These are phyloP conservation scores for Trichoderma orchidacearum DNA, from an alignment of 495 filamentous ascomycete genomes.

Conservation along the genomic window DNA sequence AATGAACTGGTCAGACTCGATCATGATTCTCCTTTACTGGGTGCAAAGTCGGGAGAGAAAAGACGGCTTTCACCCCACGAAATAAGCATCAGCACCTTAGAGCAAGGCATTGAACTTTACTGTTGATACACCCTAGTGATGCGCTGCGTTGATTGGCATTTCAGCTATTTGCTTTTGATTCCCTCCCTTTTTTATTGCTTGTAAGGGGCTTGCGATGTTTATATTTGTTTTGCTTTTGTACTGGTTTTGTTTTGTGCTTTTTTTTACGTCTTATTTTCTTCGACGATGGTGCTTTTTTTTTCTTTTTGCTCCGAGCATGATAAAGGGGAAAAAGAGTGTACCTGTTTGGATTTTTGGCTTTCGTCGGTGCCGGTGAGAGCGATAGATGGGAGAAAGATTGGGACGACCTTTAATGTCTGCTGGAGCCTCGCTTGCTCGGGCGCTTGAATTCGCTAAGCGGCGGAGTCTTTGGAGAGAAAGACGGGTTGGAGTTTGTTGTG, in stretches of 20 bases:
- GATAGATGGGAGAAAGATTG: background rate
- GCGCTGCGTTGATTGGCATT: background rate
- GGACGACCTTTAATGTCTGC: background rate
- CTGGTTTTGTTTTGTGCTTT: background rate
- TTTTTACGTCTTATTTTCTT: no score
- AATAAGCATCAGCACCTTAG: background rate
- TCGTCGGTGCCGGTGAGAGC: background rate
- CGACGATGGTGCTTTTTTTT: no score
- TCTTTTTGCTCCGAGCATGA: background rate
- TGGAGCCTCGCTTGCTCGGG: background rate
- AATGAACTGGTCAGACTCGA: background rate
- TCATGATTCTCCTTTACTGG: background rate
- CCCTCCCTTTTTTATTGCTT: background rate
- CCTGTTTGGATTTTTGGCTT: no score
- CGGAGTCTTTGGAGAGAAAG: background rate
- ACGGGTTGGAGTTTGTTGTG: background rate
- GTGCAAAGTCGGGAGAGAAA: background rate
- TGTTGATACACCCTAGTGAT: background rate
- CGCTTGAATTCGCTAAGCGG: background rate
- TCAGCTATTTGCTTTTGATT: background rate
- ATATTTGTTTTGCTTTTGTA: background rate
- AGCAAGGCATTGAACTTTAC: background rate
- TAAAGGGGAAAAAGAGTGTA: background rate
- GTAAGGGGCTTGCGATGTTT: background rate
- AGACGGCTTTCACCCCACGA: background rate